These are phyloP conservation scores for Hypoxylon sp. DNA, from an alignment of 2,329 filamentous ascomycete species.

Conservation along the genomic window DNA sequence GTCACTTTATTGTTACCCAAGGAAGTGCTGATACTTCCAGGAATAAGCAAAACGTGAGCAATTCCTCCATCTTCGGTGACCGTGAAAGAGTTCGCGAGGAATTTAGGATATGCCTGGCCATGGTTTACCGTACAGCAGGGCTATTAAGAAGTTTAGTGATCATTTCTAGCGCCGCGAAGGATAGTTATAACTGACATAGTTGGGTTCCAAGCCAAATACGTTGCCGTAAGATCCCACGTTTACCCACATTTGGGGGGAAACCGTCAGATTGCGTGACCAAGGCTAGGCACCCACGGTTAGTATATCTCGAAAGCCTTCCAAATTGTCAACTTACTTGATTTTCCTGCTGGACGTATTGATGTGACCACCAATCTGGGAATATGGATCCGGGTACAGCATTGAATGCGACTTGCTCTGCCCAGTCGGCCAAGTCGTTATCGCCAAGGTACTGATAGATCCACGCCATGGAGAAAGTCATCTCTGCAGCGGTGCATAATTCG, in stretches of 20 bases:
- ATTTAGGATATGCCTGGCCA: slow-evolving; percentile 68
- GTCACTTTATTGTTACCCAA: slow-evolving; percentile 56
- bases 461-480: slow-evolving; percentile 50
- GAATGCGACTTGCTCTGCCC: slow-evolving; percentile 63
- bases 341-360: slow-evolving; percentile 65
- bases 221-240: slow-evolving; percentile 59
- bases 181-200: slow-evolving; percentile 53
- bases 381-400: slow-evolving; percentile 65
- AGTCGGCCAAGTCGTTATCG: slow-evolving; percentile 58
- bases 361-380: slow-evolving; percentile 66
- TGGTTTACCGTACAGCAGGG: slow-evolving; percentile 70
- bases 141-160: slow-evolving; percentile 35
- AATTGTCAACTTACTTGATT: slow-evolving; percentile 58
- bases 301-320: not conserved
- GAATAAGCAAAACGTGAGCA: slow-evolving; percentile 65
- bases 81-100: slow-evolving; percentile 63
- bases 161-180: not conserved
- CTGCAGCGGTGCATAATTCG: slow-evolving; percentile 51
- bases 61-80: slow-evolving; percentile 59
- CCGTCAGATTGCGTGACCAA: slow-evolving; percentile 58
- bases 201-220: slow-evolving; percentile 65
- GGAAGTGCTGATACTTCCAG: slow-evolving; percentile 57
- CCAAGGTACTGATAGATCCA: slow-evolving; percentile 48
- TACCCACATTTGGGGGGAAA: slow-evolving; percentile 54
- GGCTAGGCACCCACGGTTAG: slow-evolving; percentile 50